phyloP scores from a whole-genome alignment of 768 basidiomycete genomes.

The Rossbeevera mucosa region DNA sequence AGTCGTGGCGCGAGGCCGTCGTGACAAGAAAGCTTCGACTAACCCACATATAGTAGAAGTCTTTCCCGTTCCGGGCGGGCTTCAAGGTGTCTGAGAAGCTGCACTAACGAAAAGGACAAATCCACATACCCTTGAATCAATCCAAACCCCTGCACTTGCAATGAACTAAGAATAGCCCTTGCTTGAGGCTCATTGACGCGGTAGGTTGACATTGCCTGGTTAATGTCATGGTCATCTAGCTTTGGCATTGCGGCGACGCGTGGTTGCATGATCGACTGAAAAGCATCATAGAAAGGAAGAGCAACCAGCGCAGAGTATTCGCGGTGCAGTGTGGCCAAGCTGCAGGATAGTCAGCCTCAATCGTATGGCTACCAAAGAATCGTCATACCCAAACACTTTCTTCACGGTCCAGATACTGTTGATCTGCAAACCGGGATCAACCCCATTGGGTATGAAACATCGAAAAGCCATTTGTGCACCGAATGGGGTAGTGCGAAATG shows the following conservation, averaged over 20 bases:
- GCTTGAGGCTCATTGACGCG: conserved; percentile 94
- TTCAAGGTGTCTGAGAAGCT: conserved; percentile 28
- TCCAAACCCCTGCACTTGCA: conserved; percentile 71
- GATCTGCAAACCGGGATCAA: conserved; percentile 60
- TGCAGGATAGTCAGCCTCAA: conserved; percentile 30
- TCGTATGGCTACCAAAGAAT: not conserved
- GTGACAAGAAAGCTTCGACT: conserved; percentile 75
- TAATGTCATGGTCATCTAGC: conserved; percentile 49
- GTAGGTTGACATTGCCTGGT: conserved; percentile 62
- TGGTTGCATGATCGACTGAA: conserved; percentile 65
- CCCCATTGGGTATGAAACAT: conserved; percentile 39
- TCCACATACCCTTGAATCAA: conserved; percentile 88
- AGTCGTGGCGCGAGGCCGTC: conserved; percentile 46
- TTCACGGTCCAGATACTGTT: conserved; percentile 67
- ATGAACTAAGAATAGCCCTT: conserved; percentile 72
- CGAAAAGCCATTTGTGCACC: conserved; percentile 59
- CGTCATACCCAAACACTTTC: conserved; percentile 72
- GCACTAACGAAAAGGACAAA: not conserved
- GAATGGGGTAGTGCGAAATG: conserved; percentile 37
- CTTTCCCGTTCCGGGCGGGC: conserved; percentile 97
- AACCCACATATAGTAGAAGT: conserved; percentile 96
- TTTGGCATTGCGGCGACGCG: conserved; percentile 44
- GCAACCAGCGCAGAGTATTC: conserved; percentile 87
- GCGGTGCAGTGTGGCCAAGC: conserved; percentile 85
- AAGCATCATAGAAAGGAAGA: conserved; percentile 78